Evolutionary conservation across 805 yeast species (phyloP).

Genomic region (Ogataea nonfermentans): DNA sequence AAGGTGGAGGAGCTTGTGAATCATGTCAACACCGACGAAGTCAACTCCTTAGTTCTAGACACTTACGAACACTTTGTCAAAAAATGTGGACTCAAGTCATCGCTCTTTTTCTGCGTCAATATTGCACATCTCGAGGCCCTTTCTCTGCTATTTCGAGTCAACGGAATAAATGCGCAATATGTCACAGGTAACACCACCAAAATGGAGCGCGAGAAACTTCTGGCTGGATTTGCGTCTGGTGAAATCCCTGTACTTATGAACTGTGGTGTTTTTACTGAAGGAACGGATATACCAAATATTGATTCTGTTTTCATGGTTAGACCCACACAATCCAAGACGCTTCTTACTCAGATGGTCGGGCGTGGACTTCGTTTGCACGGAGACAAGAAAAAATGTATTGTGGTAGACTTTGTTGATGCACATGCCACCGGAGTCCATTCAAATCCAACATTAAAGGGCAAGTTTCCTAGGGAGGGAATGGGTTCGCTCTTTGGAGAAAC

Average conservation of each 20-base stretch:
- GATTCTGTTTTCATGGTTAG: slow-evolving; percentile 77
- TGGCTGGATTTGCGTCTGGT: slow-evolving; percentile 61
- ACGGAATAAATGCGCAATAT: slow-evolving; percentile 67
- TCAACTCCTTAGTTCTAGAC: slow-evolving; percentile 53
- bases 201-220: slow-evolving; percentile 47
- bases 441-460: slow-evolving; percentile 27
- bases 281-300: slow-evolving; percentile 89
- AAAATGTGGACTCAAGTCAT: slow-evolving; percentile 48
- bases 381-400: slow-evolving; percentile 64
- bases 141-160: slow-evolving; percentile 47
- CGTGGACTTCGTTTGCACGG: slow-evolving; percentile 72
- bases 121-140: slow-evolving; percentile 61
- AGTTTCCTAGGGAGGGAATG: slow-evolving; percentile 7
- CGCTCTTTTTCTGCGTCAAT: slow-evolving; percentile 77
- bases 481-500: slow-evolving; percentile 18
- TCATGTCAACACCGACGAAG: slow-evolving; percentile 51
- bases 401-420: slow-evolving; percentile 75
- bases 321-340: slow-evolving; percentile 72
- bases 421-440: slow-evolving; percentile 32
- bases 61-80: slow-evolving; percentile 48
- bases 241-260: slow-evolving; percentile 72
- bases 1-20: slow-evolving; percentile 47
- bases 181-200: slow-evolving; percentile 66
- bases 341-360: slow-evolving; percentile 86
- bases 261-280: slow-evolving; percentile 90